These are phyloP conservation scores for Musa acuminata DNA, from an alignment of 176 grass and related monocot species.

Conservation along the genomic window DNA sequence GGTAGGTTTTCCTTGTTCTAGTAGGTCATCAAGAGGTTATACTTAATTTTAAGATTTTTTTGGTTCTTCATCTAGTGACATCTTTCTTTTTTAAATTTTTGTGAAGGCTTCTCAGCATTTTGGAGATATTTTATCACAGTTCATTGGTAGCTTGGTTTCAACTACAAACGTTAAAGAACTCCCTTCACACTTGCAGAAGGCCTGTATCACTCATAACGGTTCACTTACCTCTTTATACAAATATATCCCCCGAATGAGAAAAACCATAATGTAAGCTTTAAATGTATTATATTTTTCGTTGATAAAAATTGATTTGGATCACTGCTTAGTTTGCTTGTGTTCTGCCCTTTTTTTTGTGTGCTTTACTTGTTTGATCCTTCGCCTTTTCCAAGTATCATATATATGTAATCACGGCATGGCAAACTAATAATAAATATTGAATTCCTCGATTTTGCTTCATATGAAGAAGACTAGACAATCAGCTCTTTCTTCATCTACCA, in stretches of 20 bases:
- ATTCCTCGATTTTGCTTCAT: too few species aligned
- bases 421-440: too few species aligned
- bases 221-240: conserved; percentile 67
- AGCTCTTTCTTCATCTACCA: too few species aligned
- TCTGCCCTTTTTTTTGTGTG: too few species aligned
- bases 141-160: conserved; percentile 61
- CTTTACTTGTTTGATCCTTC: too few species aligned
- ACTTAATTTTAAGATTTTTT: background rate
- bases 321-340: too few species aligned
- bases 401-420: too few species aligned
- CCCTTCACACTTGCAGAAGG: conserved; percentile 69
- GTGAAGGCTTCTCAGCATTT: conserved; percentile 92
- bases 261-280: conserved; percentile 60
- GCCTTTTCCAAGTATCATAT: too few species aligned
- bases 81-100: conserved; percentile 8
- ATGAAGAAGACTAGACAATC: too few species aligned
- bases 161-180: conserved; percentile 49
- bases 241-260: conserved; percentile 89
- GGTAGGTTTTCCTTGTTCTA: conserved; percentile 25
- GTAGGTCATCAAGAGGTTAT: background rate
- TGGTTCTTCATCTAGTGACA: background rate
- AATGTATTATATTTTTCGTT: conserved; percentile 19
- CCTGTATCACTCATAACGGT: conserved; percentile 75
- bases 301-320: background rate
- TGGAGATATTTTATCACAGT: conserved; percentile 76